Evolutionary conservation across 306 rosid species (phyloP).

Genomic region (Acmispon strigosus): DNA sequence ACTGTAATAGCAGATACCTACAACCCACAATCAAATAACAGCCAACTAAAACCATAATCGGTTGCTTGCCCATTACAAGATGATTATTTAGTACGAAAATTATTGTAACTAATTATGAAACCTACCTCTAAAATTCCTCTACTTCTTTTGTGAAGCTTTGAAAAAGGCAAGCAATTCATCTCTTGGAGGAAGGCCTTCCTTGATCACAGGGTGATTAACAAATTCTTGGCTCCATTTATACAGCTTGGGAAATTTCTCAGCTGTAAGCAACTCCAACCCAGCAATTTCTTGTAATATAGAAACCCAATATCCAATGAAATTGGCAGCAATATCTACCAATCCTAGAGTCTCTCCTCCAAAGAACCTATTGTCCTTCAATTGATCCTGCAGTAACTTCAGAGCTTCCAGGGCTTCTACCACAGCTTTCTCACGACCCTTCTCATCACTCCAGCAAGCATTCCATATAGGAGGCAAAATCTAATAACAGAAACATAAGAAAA

Average conservation of each 20-base stretch:
- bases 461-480: slow-evolving; percentile 46
- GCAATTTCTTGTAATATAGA: slow-evolving; percentile 36
- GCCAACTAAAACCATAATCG: neutral
- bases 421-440: slow-evolving; percentile 39
- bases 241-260: slow-evolving; percentile 43
- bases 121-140: slow-evolving; percentile 5
- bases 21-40: neutral
- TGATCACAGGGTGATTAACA: slow-evolving; percentile 33
- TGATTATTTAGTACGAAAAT: neutral
- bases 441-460: slow-evolving; percentile 42
- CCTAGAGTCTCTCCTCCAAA: slow-evolving; percentile 54
- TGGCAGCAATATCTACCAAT: slow-evolving; percentile 42
- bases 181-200: slow-evolving; percentile 43
- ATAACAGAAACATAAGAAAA: neutral
- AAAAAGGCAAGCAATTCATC: slow-evolving; percentile 35
- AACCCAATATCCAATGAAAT: slow-evolving; percentile 47
- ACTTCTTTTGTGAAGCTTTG: slow-evolving; percentile 28
- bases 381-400: slow-evolving; percentile 37
- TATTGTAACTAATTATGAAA: neutral
- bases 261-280: slow-evolving; percentile 40
- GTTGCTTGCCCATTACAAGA: neutral
- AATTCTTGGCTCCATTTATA: slow-evolving; percentile 51
- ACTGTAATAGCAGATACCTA: neutral
- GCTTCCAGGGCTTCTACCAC: slow-evolving; percentile 44
- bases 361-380: slow-evolving; percentile 37